These are phyloP conservation scores for Gossypium arboreum DNA, from an alignment of 345 rosid species.

Conservation along the genomic window DNA sequence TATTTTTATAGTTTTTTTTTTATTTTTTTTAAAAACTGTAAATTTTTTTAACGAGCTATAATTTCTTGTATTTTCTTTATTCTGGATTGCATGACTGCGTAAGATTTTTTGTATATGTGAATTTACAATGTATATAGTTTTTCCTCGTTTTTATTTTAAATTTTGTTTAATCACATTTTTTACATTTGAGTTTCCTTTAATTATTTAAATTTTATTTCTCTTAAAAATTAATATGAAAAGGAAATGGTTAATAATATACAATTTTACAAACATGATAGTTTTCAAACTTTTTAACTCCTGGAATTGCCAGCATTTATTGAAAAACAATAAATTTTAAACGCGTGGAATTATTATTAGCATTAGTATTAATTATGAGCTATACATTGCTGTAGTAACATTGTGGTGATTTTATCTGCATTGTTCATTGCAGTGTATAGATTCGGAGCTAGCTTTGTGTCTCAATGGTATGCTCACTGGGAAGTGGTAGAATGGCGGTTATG, in stretches of 20 bases:
- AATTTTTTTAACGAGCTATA: background rate
- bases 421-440: conserved; percentile 23
- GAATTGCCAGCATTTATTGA: background rate
- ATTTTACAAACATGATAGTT: background rate
- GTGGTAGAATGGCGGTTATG: conserved; percentile 60
- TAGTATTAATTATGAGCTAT: background rate
- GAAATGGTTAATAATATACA: background rate
- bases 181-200: background rate
- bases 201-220: background rate
- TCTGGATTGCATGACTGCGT: background rate
- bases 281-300: background rate
- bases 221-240: background rate
- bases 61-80: background rate
- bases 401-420: conserved; percentile 8
- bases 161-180: background rate
- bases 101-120: background rate
- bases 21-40: background rate
- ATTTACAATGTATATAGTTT: background rate
- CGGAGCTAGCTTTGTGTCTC: conserved; percentile 13
- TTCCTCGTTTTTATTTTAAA: background rate
- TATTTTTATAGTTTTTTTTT: background rate
- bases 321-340: background rate
- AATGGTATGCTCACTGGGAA: conserved; percentile 61
- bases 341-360: background rate
- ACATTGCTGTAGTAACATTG: background rate